phyloP scores from a whole-genome alignment of 345 rosid species.

The Citropsis articulata region DNA sequence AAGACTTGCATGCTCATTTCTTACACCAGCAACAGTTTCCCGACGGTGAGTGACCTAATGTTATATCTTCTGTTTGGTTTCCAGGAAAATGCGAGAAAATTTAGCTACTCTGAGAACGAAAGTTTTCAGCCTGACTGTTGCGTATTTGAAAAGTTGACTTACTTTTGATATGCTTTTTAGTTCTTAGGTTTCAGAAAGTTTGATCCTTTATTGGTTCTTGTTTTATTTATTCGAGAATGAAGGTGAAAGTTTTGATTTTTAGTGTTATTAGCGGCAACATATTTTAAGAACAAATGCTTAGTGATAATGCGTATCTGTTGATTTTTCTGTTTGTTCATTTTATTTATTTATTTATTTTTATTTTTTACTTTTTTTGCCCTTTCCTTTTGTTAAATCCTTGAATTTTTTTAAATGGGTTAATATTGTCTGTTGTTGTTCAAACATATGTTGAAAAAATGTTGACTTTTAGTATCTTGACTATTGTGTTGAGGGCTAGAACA shows the following conservation, averaged over 20 bases:
- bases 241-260: background rate
- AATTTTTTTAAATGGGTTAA: background rate
- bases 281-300: background rate
- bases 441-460: background rate
- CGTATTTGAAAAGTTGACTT: background rate
- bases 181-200: background rate
- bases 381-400: background rate
- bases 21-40: slow-evolving; percentile 77
- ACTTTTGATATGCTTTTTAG: background rate
- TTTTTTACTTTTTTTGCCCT: no score
- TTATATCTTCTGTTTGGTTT: slow-evolving; percentile 1
- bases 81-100: slow-evolving; percentile 4
- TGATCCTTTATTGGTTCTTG: background rate
- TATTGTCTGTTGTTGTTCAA: background rate
- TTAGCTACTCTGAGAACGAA: background rate
- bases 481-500: background rate
- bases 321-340: background rate
- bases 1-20: slow-evolving; percentile 83
- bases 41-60: slow-evolving; percentile 41
- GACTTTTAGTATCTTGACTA: background rate
- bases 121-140: background rate
- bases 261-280: background rate
- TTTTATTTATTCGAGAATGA: background rate
- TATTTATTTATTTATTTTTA: background rate
- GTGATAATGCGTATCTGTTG: background rate